A percentile compares a stretch with the other conserved stretches of the same genome.
These are phyloP conservation scores for Leccinum subrobustum DNA, from an alignment of 1,284 basidiomycete species.

Conservation along the genomic window DNA sequence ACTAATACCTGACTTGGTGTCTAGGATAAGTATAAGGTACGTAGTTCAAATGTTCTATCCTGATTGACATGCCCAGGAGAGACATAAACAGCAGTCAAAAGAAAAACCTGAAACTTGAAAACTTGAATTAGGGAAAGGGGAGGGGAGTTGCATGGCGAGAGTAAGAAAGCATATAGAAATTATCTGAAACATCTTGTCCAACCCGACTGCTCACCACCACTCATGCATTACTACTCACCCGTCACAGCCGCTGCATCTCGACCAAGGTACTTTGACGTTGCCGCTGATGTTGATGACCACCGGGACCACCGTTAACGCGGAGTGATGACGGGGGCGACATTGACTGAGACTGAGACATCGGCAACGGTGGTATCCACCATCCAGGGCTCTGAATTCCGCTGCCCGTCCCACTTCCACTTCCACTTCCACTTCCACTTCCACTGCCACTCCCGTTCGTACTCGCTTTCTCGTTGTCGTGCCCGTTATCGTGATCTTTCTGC, in stretches of 20 bases:
- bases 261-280: neutral
- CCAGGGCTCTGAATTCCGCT: neutral
- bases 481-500: neutral
- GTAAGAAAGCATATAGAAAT: neutral
- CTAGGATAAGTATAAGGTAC: too few species aligned
- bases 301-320: neutral
- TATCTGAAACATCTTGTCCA: too few species aligned
- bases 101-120: neutral
- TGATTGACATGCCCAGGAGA: neutral
- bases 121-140: neutral
- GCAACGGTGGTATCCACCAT: neutral
- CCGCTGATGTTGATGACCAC: neutral
- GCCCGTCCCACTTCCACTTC: neutral
- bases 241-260: neutral
- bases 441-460: constrained; percentile 4
- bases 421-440: neutral
- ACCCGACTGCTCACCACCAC: too few species aligned
- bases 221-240: neutral
- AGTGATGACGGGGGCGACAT: neutral
- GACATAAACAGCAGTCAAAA: too few species aligned
- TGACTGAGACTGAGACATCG: neutral
- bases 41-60: too few species aligned
- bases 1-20: too few species aligned
- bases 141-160: neutral
- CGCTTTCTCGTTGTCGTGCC: neutral